These are phyloP conservation scores for Fusarium vanettenii DNA, from an alignment of 2,329 filamentous ascomycete species.

Conservation along the genomic window DNA sequence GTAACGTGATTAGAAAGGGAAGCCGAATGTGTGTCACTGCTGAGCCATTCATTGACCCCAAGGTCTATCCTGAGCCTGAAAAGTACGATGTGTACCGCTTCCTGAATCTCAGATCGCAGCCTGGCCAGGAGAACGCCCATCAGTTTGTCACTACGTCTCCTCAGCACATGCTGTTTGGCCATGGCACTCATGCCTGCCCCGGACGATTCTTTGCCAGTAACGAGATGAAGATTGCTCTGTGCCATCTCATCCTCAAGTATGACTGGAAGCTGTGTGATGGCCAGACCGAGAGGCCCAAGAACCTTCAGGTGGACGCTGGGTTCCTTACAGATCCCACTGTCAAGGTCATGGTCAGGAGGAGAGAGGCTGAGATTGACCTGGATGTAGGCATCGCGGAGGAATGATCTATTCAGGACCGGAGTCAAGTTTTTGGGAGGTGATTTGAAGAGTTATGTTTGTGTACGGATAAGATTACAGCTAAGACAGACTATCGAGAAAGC, in stretches of 20 bases:
- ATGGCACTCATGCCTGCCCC: constrained; percentile 58
- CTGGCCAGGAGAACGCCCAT: constrained; percentile 48
- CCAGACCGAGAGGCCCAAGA: neutral
- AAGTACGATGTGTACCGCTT: neutral
- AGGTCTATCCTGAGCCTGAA: neutral
- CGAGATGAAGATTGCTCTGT: constrained; percentile 63
- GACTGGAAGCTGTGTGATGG: constrained; percentile 46
- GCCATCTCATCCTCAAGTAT: constrained; percentile 62
- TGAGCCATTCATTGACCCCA: neutral
- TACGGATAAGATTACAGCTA: neutral
- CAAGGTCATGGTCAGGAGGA: neutral
- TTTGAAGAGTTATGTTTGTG: neutral
- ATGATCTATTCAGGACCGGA: neutral
- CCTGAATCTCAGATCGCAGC: neutral
- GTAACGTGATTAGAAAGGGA: neutral
- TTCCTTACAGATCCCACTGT: neutral
- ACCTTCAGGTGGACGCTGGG: neutral
- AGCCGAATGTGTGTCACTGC: neutral
- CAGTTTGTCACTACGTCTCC: neutral
- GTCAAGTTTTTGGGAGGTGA: neutral
- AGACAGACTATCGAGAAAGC: neutral
- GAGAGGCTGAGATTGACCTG: neutral
- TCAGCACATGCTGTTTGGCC: neutral
- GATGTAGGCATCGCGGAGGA: neutral
- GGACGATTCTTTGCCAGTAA: constrained; percentile 66